These are phyloP conservation scores for Peterozyma xylosa DNA, from an alignment of 805 yeast species.

Conservation along the genomic window DNA sequence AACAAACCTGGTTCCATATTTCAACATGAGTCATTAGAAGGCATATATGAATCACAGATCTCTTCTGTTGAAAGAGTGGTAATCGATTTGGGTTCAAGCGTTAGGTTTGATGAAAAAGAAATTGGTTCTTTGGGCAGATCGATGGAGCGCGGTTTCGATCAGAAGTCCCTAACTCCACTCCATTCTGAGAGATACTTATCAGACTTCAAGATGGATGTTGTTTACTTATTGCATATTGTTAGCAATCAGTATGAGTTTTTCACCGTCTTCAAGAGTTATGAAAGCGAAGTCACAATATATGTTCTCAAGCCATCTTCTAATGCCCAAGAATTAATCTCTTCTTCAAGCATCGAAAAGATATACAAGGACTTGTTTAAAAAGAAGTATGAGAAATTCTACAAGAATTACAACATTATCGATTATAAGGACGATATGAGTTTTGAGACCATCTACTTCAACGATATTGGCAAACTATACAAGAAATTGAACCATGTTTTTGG, in stretches of 20 bases:
- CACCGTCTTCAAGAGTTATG: conserved; percentile 61
- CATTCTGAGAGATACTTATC: conserved; percentile 47
- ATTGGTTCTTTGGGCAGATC: conserved; percentile 87
- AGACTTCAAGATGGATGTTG: conserved; percentile 45
- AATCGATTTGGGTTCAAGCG: conserved; percentile 68
- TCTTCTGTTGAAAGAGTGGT: conserved; percentile 64
- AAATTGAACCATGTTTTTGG: conserved; percentile 47
- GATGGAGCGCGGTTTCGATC: conserved; percentile 74
- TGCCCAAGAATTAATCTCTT: conserved; percentile 55
- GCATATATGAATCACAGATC: conserved; percentile 72
- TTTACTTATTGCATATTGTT: conserved; percentile 61
- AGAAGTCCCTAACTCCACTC: conserved; percentile 41
- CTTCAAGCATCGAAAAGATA: conserved; percentile 36
- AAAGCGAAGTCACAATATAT: conserved; percentile 37
- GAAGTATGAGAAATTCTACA: conserved; percentile 37
- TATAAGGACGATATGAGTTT: conserved; percentile 48
- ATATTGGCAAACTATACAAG: conserved; percentile 45
- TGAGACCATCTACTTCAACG: conserved; percentile 47
- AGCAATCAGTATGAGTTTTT: conserved; percentile 73
- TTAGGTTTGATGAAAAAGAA: conserved; percentile 58
- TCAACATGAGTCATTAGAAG: conserved; percentile 52
- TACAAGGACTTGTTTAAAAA: conserved; percentile 46
- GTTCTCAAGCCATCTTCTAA: conserved; percentile 60
- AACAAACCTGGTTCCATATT: conserved; percentile 54
- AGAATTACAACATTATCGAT: conserved; percentile 38